Conservation (phyloP, 768 basidiomycete species). For the Leccinum uliginosum region DNA sequence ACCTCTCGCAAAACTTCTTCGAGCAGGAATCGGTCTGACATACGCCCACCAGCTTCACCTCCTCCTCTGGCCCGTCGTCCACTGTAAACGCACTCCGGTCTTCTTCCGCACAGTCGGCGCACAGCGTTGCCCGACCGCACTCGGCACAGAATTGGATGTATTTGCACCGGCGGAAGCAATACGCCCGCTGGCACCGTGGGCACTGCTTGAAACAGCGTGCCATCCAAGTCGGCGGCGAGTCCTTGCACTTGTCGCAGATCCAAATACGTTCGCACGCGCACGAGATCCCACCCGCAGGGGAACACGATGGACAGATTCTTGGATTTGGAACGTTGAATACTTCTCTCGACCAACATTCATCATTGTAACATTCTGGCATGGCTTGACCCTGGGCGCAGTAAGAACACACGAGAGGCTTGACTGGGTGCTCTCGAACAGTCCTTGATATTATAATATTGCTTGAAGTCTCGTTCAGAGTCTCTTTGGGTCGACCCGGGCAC, state of each 20-base stretch:
- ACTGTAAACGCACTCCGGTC: too few relatives aligned
- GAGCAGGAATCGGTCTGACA: too few relatives aligned
- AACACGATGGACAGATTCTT: slow-evolving; percentile 16
- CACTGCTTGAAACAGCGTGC: slow-evolving; percentile 13
- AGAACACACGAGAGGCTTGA: slow-evolving; percentile 10
- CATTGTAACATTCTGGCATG: slow-evolving; percentile 2
- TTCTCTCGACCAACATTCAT: slow-evolving; percentile 17
- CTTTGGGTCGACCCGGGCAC: slow-evolving; percentile 21
- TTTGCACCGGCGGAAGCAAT: slow-evolving; percentile 14
- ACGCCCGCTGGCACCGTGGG: slow-evolving; percentile 14
- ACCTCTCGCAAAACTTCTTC: too few relatives aligned
- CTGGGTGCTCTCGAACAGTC: slow-evolving; percentile 11
- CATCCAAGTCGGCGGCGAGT: neutral
- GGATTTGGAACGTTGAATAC: neutral
- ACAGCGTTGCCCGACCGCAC: slow-evolving; percentile 18
- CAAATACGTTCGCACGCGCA: slow-evolving; percentile 18
- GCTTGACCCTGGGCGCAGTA: slow-evolving; percentile 3
- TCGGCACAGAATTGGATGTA: slow-evolving; percentile 20
- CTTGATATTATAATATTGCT: neutral
- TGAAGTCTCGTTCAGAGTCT: neutral
- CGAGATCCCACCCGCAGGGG: slow-evolving; percentile 16
- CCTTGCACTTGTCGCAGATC: slow-evolving; percentile 22
- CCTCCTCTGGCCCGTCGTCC: too few relatives aligned
- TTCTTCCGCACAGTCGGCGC: neutral
- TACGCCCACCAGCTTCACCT: too few relatives aligned